Base-by-base conservation (phyloP, 2,329 filamentous ascomycete genomes). In the Curvularia eragrostidis region DNA sequence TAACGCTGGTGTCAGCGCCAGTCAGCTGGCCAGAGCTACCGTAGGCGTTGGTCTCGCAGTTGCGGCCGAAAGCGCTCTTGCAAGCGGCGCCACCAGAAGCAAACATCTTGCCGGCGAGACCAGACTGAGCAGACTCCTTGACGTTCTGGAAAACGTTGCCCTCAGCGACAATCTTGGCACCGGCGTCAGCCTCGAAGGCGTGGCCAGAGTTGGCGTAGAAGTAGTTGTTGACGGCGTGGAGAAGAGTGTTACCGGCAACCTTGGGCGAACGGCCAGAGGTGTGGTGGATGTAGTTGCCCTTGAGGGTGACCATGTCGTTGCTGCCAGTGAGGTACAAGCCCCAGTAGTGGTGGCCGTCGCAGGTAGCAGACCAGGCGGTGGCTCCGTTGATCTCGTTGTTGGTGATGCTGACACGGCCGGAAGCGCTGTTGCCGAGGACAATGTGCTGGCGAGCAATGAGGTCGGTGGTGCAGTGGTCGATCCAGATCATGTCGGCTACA, bases 191-290 rank as follows among this genome's bases (percentile, higher is more conserved):
- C 61, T 86, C 85, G 70, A 87, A 87, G n/a, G 84, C 82, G 74
- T 87, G 85, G 48, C 82, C 82, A 19, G 75, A 70, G 72, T 81
- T 83, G 67, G 81, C 78, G 70, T 84, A 79, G 77, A 80, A 87
- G 81, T 84, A 86, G 80, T 87, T 87, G 82, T 87, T 87, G 70
- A 86, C 83, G 41, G 82, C 83, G 74, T 88, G 85, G 52, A 87
- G 76, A 43, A 86, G 80, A 53, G 85, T 85, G 71, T 83, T 83
- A 19, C 79, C 79, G 54, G 74, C 77, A 21, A 87, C 78, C 77
- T 87, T 87, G 64, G 85, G 85, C 12, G 78, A 77, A 52, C 85
- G 84, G 55, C 85, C 85, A 12, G 79, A 82, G 48, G 82, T 82
- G 73, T 85, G 79, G 79, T 86, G 83, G 68, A 87, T 78, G 77